phyloP scores from a whole-genome alignment of 1,284 basidiomycete species.

The Peniophora sp. region DNA sequence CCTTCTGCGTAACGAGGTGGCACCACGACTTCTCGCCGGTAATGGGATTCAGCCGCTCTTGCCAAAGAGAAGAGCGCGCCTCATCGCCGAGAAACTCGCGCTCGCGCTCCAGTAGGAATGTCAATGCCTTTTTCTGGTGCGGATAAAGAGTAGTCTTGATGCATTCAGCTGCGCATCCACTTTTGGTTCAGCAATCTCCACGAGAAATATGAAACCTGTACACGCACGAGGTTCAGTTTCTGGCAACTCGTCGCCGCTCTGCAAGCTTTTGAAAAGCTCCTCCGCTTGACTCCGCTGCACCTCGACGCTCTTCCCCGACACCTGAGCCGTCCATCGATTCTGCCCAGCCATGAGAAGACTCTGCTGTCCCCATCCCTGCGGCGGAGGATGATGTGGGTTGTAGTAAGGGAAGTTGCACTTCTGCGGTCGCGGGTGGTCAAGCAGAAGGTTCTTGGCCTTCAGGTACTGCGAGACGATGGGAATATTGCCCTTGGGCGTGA shows the following conservation, averaged over 20 bases:
- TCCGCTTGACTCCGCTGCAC: conserved; percentile 92
- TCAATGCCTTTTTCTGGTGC: conserved; percentile 97
- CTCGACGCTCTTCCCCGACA: conserved; percentile 78
- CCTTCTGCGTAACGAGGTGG: conserved; percentile 82
- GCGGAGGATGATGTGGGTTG: conserved; percentile 84
- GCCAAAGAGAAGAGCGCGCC: conserved; percentile 75
- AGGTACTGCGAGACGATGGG: conserved; percentile 73
- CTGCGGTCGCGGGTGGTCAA: conserved; percentile 72
- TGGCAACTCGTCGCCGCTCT: conserved; percentile 77
- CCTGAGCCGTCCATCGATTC: conserved; percentile 53
- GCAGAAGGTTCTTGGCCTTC: conserved; percentile 55
- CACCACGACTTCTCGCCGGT: conserved; percentile 54
- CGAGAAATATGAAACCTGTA: neutral
- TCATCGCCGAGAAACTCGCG: conserved; percentile 50
- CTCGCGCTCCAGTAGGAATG: conserved; percentile 94
- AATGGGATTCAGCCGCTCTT: conserved; percentile 45
- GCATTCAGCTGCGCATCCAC: conserved; percentile 48
- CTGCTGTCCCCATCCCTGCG: conserved; percentile 51
- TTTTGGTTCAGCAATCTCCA: conserved; percentile 1
- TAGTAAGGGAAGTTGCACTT: conserved; percentile 63
- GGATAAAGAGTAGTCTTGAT: conserved; percentile 90
- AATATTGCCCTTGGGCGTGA: conserved; percentile 89
- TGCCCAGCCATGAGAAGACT: conserved; percentile 31
- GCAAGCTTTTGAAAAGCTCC: conserved; percentile 85
- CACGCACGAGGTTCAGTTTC: conserved; percentile 79